Percentiles rank a stretch among this genome's conserved stretches.
phyloP scores from a whole-genome alignment of 139 green algal genomes.

The Chlamydomonas incerta region DNA sequence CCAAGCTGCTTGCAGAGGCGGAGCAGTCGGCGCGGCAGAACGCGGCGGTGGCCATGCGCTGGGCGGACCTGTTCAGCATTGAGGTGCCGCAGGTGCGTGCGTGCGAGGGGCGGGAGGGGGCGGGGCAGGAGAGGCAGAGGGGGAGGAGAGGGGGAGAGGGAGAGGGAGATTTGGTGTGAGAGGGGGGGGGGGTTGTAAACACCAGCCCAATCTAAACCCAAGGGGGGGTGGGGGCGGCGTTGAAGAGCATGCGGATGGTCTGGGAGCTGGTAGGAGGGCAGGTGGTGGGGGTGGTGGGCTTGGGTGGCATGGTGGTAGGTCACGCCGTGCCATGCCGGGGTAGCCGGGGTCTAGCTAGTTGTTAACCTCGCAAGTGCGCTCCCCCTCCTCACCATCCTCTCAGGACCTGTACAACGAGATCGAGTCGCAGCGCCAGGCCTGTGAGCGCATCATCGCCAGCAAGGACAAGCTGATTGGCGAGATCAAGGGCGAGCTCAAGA shows the following conservation, averaged over 20 bases:
- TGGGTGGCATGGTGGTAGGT: too few species aligned
- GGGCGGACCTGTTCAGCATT: constrained; percentile 77
- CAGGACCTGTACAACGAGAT: constrained; percentile 81
- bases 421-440: constrained; percentile 71
- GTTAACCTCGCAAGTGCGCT: too few species aligned
- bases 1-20: constrained; percentile 81
- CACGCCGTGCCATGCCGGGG: too few species aligned
- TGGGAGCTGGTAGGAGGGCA: too few species aligned
- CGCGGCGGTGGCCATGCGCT: constrained; percentile 77
- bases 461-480: constrained; percentile 80
- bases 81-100: constrained; percentile 64
- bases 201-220: too few species aligned
- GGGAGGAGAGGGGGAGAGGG: neutral
- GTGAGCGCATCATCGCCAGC: constrained; percentile 71
- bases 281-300: too few species aligned
- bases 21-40: constrained; percentile 79
- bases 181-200: too few species aligned
- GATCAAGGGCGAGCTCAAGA: constrained; percentile 75
- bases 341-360: too few species aligned
- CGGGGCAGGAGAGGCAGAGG: neutral
- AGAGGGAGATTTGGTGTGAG: too few species aligned
- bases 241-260: neutral
- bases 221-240: too few species aligned
- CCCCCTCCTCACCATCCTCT: too few species aligned
- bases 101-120: neutral